Conservation (phyloP, 129 eudicot genomes). For the Gnaphalium uliginosum region DNA sequence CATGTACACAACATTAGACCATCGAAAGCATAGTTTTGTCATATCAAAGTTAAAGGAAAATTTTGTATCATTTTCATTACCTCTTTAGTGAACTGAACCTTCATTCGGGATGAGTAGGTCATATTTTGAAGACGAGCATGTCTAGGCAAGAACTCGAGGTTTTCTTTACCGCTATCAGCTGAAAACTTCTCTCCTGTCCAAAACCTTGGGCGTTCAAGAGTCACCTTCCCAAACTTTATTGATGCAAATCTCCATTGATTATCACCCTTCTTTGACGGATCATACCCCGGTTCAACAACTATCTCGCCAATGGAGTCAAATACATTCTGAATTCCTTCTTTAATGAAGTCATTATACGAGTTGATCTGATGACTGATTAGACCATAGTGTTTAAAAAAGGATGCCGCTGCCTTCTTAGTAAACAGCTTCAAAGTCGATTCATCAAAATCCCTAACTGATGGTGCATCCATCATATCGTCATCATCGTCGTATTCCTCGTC, state of each 20-base stretch:
- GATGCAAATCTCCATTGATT: constrained; percentile 73
- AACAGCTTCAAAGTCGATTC: constrained; percentile 44
- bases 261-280: constrained; percentile 80
- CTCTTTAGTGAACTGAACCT: constrained; percentile 36
- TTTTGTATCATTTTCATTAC: constrained; percentile 7
- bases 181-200: constrained; percentile 57
- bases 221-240: constrained; percentile 66
- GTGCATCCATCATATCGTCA: constrained; percentile 33
- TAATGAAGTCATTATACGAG: constrained; percentile 72
- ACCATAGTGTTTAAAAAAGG: constrained; percentile 73
- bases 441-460: constrained; percentile 43
- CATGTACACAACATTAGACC: neutral
- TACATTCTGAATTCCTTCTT: constrained; percentile 60
- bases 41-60: neutral
- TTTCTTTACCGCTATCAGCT: constrained; percentile 48
- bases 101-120: constrained; percentile 67
- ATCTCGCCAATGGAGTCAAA: constrained; percentile 78
- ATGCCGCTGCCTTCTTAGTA: constrained; percentile 48
- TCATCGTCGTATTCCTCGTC: constrained; percentile 46
- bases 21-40: neutral
- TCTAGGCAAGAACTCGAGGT: constrained; percentile 56
- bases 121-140: constrained; percentile 89
- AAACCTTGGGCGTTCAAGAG: constrained; percentile 65
- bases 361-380: constrained; percentile 76
- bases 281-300: constrained; percentile 68